phyloP scores from a whole-genome alignment of 2,329 filamentous ascomycete genomes.

The Colletotrichum sojae region DNA sequence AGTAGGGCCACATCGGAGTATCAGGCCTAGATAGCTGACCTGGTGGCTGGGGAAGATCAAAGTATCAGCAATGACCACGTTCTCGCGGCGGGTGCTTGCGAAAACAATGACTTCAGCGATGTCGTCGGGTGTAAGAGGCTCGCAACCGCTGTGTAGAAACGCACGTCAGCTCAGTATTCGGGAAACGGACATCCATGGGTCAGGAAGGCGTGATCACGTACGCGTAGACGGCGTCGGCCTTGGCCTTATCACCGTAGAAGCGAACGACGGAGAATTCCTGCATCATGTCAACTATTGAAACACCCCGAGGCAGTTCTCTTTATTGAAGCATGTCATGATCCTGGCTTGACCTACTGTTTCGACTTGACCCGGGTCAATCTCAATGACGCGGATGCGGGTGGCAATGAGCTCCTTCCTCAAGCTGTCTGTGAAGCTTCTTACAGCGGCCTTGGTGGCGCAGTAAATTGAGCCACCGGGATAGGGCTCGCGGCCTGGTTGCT shows the following conservation, averaged over 20 bases:
- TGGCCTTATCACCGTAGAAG: conserved; percentile 89
- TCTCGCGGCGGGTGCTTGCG: conserved; percentile 85
- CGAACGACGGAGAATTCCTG: conserved; percentile 90
- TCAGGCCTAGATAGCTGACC: conserved; percentile 65
- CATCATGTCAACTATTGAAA: conserved; percentile 23
- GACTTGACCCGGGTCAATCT: conserved; percentile 92
- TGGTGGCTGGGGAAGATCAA: conserved; percentile 92
- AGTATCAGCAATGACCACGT: conserved; percentile 91
- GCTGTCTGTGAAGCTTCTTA: conserved; percentile 86
- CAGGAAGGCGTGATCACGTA: conserved; percentile 56
- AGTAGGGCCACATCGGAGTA: conserved; percentile 13
- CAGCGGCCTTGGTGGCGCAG: conserved; percentile 92
- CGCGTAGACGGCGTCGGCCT: conserved; percentile 92
- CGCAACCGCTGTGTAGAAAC: conserved; percentile 70
- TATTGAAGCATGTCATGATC: background rate
- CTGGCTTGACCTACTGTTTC: conserved; percentile 74
- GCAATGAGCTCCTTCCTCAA: conserved; percentile 87
- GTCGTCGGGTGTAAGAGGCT: conserved; percentile 90
- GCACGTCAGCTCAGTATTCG: background rate
- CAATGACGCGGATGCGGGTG: conserved; percentile 85
- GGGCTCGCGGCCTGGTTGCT: conserved; percentile 74
- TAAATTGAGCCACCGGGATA: conserved; percentile 92
- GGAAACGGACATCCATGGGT: conserved; percentile 8
- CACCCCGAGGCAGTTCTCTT: background rate
- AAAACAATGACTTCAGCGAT: conserved; percentile 94